Base-by-base conservation (phyloP, 306 rosid genomes). In the Quercus mongolica region DNA sequence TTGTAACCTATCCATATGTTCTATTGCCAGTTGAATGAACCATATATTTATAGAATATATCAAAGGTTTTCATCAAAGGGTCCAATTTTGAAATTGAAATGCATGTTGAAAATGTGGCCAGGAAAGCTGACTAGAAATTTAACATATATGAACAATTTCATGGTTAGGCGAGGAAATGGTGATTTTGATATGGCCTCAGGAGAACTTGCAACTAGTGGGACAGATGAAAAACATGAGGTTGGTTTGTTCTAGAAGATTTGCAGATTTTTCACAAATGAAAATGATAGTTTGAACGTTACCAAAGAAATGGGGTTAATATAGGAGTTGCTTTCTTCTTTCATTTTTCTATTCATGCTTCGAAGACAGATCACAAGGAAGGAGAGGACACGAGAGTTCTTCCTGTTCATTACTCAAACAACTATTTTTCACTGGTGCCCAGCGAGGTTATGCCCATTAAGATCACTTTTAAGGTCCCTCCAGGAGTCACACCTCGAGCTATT, bases 301-400 rank as follows among this genome's bases (percentile, higher is more conserved):
- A 5, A 35, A 35, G 41, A 35, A 35, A 35, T 35, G 41, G 41
- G 2, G 8, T 5, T 5, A 5, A 35, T 35, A 5, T 70, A 0
- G 97, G 96, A 17, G 94, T 91, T 80, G 97, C 95, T 74, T 94
- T 81, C 92, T 23, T 23, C 25, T 23, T 23, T 23, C 25, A 91
- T 76, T 82, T 35, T 82, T 89, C 92, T 38, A 94, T 92, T 74
- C 95, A 92, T 84, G 84, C 83, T 83, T 82, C 81, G 14, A 81
- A 84, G 83, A 77, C 51, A 12, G 82, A 83, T 58, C 74, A 14
- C 57, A 87, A 82, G 78, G 89, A 90, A 82, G 94, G 91, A 75
- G 92, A 88, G 49, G 97, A 92, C 87, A 87, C 97, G 14, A 84
- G 99, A 88, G 88, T 94, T 81, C 92, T 92, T 63, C 97, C 94